Conservation (phyloP, 768 basidiomycete genomes). For the Polyporus arcularius region DNA sequence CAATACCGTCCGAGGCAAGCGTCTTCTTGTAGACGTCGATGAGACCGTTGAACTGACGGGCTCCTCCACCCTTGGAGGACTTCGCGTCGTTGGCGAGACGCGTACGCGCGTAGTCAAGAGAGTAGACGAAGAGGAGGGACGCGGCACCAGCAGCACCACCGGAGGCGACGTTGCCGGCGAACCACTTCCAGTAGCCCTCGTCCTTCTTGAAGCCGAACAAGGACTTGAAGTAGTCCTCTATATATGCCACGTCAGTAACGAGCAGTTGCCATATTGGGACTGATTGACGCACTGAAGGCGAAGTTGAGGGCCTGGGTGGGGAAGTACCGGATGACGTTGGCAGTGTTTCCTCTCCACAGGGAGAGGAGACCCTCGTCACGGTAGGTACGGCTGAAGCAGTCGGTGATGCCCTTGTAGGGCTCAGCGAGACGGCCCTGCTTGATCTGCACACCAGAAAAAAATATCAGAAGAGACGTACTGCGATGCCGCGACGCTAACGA, state of each 20-base stretch:
- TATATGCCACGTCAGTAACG: conserved; percentile 21
- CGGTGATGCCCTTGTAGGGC: conserved; percentile 95
- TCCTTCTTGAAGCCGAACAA: conserved; percentile 98
- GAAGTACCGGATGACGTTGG: conserved; percentile 99
- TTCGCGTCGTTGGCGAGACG: conserved; percentile 98
- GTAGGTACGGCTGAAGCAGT: conserved; percentile 93
- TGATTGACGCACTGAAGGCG: conserved; percentile 84
- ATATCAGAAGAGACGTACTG: not conserved
- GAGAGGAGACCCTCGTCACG: conserved; percentile 93
- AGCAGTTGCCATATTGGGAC: not conserved
- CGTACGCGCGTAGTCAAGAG: conserved; percentile 98
- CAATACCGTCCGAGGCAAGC: conserved; percentile 94
- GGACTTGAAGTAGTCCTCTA: conserved; percentile 99
- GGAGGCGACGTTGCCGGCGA: conserved; percentile 95
- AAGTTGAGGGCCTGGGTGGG: conserved; percentile 99
- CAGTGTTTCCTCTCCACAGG: conserved; percentile 99
- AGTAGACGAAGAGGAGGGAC: conserved; percentile 99
- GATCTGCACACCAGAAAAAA: conserved; percentile 56
- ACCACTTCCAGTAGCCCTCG: conserved; percentile 98
- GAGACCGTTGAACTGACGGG: conserved; percentile 98
- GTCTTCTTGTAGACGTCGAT: conserved; percentile 98
- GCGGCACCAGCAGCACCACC: conserved; percentile 99
- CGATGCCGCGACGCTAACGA: conserved; percentile 9
- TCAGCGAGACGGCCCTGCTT: conserved; percentile 97
- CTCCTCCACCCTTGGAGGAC: conserved; percentile 88